Base-by-base conservation (phyloP, 345 rosid species). In the Aquilaria yunnanensis region DNA sequence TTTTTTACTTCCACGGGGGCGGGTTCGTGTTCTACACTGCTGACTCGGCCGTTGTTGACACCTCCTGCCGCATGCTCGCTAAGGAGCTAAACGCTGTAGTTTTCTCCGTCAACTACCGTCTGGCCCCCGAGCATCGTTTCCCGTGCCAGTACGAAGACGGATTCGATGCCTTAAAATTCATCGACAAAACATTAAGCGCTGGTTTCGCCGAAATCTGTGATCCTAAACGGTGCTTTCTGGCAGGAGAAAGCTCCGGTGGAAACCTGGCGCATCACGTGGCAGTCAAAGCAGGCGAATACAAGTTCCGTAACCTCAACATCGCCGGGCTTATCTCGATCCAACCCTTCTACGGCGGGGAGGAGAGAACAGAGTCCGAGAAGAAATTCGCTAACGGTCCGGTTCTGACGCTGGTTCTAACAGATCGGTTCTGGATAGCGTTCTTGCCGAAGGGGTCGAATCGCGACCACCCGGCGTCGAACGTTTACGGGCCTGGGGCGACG, bases 241-340 rank as follows among this genome's bases (percentile, higher is more conserved):
- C 63, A 10, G 83, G 80, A 16, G 80, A 79, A 52, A 76, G 77
- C 29, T 72, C 78, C 5, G 79, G 82, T 0, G 82, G 74, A 6
- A 78, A 78, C 69, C 23, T 78, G 49, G 82, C 77, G 0, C 82
- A 78, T 51, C 72, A 78, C 34, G 64, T 78, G 32, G 70, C 82
- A 6, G 60, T 74, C 6, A 57, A 61, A 48, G 68, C 70, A 1
- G 51, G 72, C 29, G 16, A 66, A 14, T 32, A 13, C 6, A n/a
- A 34, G 8, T 70, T 79, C 12, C 32, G 4, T 2, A 54, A 51
- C 0, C 37, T 68, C 11, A 62, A 63, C 16, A 8, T 79, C 5
- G 10, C 51, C 30, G 83, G 80, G 6, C 43, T 76, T 14, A 53
- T 74, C 14, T 66, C 78, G 3, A 63, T 76, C 30, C 82, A 78